Evolutionary conservation across 129 eudicot genomes (phyloP).

Genomic region (Artemisia annua): DNA sequence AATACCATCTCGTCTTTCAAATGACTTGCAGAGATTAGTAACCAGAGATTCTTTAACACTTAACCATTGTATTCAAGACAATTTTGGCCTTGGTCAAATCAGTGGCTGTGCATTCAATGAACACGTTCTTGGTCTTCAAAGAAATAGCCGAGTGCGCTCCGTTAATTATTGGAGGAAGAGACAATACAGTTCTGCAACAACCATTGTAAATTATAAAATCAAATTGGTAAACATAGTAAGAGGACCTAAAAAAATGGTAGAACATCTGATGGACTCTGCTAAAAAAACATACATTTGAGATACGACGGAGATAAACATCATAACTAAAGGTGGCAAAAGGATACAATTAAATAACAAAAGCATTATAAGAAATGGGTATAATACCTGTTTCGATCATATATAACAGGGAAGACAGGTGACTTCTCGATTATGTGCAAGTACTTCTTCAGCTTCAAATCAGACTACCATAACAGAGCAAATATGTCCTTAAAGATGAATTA

Average conservation of each 20-base stretch:
- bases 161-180: slow-evolving; percentile 90
- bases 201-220: slow-evolving; percentile 5
- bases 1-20: slow-evolving; percentile 17
- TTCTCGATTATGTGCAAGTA: slow-evolving; percentile 85
- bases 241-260: not conserved
- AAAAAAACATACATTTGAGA: not conserved
- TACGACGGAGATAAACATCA: not conserved
- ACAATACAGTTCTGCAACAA: slow-evolving; percentile 81
- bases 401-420: slow-evolving; percentile 88
- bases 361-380: not conserved
- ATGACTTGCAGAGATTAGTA: slow-evolving; percentile 13
- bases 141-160: slow-evolving; percentile 96
- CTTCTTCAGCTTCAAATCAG: slow-evolving; percentile 90
- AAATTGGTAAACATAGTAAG: slow-evolving; percentile 15
- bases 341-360: not conserved
- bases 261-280: not conserved
- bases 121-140: slow-evolving; percentile 81
- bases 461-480: slow-evolving; percentile 51
- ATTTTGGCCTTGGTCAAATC: slow-evolving; percentile 95
- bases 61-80: slow-evolving; percentile 93
- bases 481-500: slow-evolving; percentile 9
- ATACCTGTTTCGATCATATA: slow-evolving; percentile 82
- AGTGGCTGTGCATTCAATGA: slow-evolving; percentile 97
- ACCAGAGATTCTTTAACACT: slow-evolving; percentile 5
- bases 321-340: not conserved